Conservation (phyloP, 305 asterid genomes). For the Rubia tinctorum region DNA sequence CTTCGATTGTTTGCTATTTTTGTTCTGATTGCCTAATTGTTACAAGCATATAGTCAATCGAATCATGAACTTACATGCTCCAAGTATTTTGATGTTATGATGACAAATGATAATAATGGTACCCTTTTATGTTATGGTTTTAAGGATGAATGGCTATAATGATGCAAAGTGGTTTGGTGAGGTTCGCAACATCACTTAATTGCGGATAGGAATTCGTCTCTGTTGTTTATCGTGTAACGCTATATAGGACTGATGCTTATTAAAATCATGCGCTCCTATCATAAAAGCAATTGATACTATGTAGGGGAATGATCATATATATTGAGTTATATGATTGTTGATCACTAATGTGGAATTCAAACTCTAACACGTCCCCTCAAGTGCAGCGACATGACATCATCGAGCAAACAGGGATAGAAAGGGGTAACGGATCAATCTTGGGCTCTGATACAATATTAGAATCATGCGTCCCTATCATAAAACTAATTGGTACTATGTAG, state of each 20-base stretch:
- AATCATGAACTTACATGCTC: slow-evolving; percentile 88
- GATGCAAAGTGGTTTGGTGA: slow-evolving; percentile 90
- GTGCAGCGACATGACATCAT: too few relatives aligned
- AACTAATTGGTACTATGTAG: too few relatives aligned
- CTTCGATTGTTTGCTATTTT: background rate
- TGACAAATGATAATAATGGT: background rate
- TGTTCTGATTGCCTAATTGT: background rate
- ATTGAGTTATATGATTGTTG: too few relatives aligned
- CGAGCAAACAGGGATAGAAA: too few relatives aligned
- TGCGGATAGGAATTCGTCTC: slow-evolving; percentile 73
- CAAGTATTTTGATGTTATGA: slow-evolving; percentile 38
- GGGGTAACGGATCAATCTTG: too few relatives aligned
- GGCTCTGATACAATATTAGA: too few relatives aligned
- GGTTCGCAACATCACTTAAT: slow-evolving; percentile 69
- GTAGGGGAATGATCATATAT: too few relatives aligned
- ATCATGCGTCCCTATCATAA: too few relatives aligned
- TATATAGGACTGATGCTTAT: slow-evolving; percentile 93
- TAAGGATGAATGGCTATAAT: slow-evolving; percentile 12
- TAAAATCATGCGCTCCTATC: too few relatives aligned
- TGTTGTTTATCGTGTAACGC: slow-evolving; percentile 81
- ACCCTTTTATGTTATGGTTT: background rate
- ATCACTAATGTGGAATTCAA: too few relatives aligned
- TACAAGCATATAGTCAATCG: slow-evolving; percentile 81
- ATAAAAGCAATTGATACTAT: too few relatives aligned
- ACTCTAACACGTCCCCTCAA: too few relatives aligned